Conservation (phyloP, 1,284 basidiomycete species). For the Leccinum griseonigrum region DNA sequence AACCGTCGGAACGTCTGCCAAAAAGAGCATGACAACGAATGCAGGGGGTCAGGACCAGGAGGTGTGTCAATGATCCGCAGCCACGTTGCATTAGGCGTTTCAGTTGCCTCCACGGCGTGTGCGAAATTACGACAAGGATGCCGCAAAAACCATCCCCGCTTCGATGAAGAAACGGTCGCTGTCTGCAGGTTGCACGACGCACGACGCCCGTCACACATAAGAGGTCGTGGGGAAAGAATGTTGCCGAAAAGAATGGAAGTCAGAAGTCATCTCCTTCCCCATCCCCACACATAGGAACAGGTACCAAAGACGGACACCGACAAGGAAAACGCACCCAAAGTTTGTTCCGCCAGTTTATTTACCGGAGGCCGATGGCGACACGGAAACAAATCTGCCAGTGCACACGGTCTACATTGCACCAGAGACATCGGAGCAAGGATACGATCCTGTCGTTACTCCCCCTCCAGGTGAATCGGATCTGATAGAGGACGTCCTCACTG, state of each 20-base stretch:
- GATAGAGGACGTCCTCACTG: conserved; percentile 15
- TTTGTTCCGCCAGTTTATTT: conserved; percentile 3
- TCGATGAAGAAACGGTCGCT: conserved; percentile 21
- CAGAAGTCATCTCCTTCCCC: conserved; percentile 20
- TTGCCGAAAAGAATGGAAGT: conserved; percentile 17
- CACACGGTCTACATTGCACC: conserved; percentile 20
- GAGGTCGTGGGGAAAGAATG: conserved; percentile 9
- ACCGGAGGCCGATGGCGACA: conserved; percentile 17
- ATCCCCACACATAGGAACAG: conserved; percentile 20
- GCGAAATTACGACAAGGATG: conserved; percentile 27
- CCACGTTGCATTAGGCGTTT: conserved; percentile 30
- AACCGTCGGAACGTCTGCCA: conserved; percentile 33
- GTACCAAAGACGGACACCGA: conserved; percentile 8
- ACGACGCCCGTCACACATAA: conserved; percentile 24
- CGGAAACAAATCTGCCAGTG: conserved; percentile 24
- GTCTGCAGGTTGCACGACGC: conserved; percentile 26
- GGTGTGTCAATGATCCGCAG: conserved; percentile 9
- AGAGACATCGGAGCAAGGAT: conserved; percentile 8
- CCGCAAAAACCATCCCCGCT: conserved; percentile 23
- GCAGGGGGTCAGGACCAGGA: conserved; percentile 11
- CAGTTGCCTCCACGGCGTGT: conserved; percentile 26
- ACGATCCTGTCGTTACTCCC: conserved; percentile 9
- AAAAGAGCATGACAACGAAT: conserved; percentile 9
- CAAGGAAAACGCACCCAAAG: conserved; percentile 23
- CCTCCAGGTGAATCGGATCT: conserved; percentile 17